Conservation (phyloP, 2,329 filamentous ascomycete species). For the Colletotrichum tropicale region DNA sequence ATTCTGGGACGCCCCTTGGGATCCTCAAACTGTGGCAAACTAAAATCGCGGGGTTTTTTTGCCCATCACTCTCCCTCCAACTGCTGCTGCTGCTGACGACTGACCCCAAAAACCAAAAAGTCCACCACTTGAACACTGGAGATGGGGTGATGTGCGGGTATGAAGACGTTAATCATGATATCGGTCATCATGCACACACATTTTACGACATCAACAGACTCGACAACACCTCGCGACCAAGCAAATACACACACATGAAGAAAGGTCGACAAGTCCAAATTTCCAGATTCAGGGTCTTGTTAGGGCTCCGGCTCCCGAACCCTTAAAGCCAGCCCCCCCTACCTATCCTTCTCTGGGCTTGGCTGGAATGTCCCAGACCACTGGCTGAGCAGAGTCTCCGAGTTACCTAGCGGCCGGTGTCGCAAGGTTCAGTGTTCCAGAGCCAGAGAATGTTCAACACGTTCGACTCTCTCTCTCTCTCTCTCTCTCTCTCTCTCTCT, state of each 20-base stretch:
- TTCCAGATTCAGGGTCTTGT: slow-evolving; percentile 10
- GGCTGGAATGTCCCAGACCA: not conserved
- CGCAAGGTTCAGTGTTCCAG: not conserved
- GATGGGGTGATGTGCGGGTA: not conserved
- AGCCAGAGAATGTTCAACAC: not conserved
- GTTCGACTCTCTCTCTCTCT: not conserved
- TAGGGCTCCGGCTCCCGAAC: slow-evolving; percentile 16
- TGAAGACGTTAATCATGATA: not conserved
- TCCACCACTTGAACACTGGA: not conserved
- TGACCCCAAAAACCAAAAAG: not conserved
- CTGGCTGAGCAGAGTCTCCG: not conserved
- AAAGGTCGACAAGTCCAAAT: not conserved
- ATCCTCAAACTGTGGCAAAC: slow-evolving; percentile 17
- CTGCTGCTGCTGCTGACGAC: not conserved
- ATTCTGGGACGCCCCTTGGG: not conserved
- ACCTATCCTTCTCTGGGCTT: not conserved
- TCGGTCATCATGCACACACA: not conserved
- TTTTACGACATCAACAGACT: not conserved
- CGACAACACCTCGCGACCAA: not conserved
- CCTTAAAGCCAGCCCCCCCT: slow-evolving; percentile 1
- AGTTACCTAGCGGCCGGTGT: slow-evolving; percentile 11
- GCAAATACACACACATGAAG: not conserved
- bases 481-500: not conserved
- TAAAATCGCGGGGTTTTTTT: slow-evolving; percentile 12
- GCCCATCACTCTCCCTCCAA: not conserved